Evolutionary conservation across 2,329 filamentous ascomycete species (phyloP).

Genomic region (Bipolaris cookei): DNA sequence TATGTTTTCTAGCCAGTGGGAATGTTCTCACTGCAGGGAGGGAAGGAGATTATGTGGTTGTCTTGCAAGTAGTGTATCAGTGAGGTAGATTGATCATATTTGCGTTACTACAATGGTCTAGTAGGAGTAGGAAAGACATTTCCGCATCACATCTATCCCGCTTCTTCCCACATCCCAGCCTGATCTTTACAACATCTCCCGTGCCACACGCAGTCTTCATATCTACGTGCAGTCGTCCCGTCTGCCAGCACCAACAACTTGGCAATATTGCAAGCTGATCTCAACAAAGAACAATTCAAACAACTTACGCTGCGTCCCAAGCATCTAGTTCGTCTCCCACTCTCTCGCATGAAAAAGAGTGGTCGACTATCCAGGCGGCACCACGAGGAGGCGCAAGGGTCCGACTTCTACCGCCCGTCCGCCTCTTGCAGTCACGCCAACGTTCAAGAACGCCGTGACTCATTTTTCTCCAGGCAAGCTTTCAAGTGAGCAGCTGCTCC

Average conservation of each 20-base stretch:
- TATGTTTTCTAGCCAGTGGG: too few relatives aligned
- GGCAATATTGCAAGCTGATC: neutral
- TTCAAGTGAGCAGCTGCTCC: neutral
- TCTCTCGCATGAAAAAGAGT: neutral
- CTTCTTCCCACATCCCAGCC: too few relatives aligned
- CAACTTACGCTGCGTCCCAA: constrained; percentile 34
- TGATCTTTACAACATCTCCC: too few relatives aligned
- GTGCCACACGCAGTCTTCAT: neutral
- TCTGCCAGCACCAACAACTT: neutral
- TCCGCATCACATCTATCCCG: too few relatives aligned
- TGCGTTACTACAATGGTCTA: too few relatives aligned
- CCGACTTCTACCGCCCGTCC: constrained; percentile 46
- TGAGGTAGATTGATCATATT: too few relatives aligned
- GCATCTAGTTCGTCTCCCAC: constrained; percentile 44
- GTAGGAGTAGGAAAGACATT: too few relatives aligned
- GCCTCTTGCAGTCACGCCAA: constrained; percentile 38
- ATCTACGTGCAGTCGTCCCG: neutral
- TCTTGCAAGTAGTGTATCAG: too few relatives aligned
- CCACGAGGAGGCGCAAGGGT: constrained; percentile 48
- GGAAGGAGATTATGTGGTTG: too few relatives aligned
- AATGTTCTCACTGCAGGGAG: too few relatives aligned
- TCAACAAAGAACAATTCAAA: neutral
- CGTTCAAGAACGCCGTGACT: constrained; percentile 24
- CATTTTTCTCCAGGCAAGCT: constrained; percentile 25
- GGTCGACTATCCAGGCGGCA: constrained; percentile 45